Conservation (phyloP, 148 eudicot species). For the Amaranthus cruentus region DNA sequence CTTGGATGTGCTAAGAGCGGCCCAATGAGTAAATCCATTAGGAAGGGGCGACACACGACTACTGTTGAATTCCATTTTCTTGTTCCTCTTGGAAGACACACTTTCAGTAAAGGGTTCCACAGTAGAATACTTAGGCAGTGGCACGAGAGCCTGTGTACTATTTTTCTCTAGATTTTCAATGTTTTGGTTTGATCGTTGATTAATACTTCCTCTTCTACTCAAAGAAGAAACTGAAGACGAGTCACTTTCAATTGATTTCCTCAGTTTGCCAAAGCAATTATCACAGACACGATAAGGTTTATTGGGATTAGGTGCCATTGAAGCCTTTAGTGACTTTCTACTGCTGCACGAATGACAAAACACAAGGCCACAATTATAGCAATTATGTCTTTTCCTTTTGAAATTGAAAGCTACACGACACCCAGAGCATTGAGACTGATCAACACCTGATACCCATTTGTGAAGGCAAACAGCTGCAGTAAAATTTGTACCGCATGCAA, state of each 20-base stretch:
- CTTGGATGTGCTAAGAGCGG: conserved; percentile 32
- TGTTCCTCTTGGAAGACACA: conserved; percentile 38
- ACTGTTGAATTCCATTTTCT: conserved; percentile 37
- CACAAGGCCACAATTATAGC: conserved; percentile 69
- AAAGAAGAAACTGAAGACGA: conserved; percentile 31
- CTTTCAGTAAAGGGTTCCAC: conserved; percentile 40
- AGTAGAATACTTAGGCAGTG: conserved; percentile 38
- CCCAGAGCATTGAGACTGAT: conserved; percentile 61
- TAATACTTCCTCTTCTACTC: conserved; percentile 40
- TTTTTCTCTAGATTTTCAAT: conserved; percentile 31
- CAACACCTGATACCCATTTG: conserved; percentile 47
- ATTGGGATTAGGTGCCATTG: conserved; percentile 61
- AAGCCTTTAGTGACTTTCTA: conserved; percentile 55
- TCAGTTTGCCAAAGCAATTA: conserved; percentile 54
- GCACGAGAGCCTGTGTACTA: conserved; percentile 23
- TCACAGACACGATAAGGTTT: conserved; percentile 79
- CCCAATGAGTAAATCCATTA: conserved; percentile 34
- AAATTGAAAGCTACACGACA: conserved; percentile 59
- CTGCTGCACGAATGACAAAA: conserved; percentile 67
- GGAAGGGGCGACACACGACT: conserved; percentile 40
- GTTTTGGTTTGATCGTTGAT: conserved; percentile 29
- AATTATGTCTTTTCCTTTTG: conserved; percentile 66
- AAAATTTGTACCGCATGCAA: conserved; percentile 64
- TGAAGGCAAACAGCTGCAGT: conserved; percentile 68
- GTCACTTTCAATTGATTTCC: conserved; percentile 31